Percentiles rank a stretch among this genome's conserved stretches.
These are phyloP conservation scores for Cornus florida DNA, from an alignment of 148 eudicot species.

Conservation along the genomic window DNA sequence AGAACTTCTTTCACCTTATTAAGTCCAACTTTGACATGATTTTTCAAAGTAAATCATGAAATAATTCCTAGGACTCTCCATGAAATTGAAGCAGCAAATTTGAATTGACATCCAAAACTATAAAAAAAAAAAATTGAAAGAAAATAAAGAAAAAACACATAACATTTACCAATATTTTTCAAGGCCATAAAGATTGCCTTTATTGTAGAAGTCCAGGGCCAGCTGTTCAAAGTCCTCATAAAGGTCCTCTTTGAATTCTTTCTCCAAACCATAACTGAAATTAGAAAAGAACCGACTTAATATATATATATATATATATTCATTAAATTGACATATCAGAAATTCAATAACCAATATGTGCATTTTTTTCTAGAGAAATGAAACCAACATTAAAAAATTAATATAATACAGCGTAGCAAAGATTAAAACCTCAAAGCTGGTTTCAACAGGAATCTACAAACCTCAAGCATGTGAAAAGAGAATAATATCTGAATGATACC, in stretches of 20 bases:
- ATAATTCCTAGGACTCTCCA: not conserved
- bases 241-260: slow-evolving; percentile 72
- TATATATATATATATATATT: no score
- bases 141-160: not conserved
- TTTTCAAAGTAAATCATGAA: not conserved
- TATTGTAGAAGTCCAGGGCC: slow-evolving; percentile 64
- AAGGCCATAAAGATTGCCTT: slow-evolving; percentile 91
- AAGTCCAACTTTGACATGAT: not conserved
- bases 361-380: not conserved
- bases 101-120: not conserved
- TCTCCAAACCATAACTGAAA: slow-evolving; percentile 92
- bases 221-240: slow-evolving; percentile 79
- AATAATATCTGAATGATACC: slow-evolving; percentile 36
- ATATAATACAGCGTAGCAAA: not conserved
- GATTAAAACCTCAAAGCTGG: not conserved
- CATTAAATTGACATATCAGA: not conserved
- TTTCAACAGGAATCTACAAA: not conserved
- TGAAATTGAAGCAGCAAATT: not conserved
- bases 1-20: not conserved
- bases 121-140: not conserved
- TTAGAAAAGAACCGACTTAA: slow-evolving; percentile 20
- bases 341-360: not conserved
- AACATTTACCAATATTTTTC: slow-evolving; percentile 83
- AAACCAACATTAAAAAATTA: not conserved
- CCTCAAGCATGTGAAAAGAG: not conserved